These are phyloP conservation scores for Podila verticillata DNA, from an alignment of 192 early-diverging fungal species.

Conservation along the genomic window DNA sequence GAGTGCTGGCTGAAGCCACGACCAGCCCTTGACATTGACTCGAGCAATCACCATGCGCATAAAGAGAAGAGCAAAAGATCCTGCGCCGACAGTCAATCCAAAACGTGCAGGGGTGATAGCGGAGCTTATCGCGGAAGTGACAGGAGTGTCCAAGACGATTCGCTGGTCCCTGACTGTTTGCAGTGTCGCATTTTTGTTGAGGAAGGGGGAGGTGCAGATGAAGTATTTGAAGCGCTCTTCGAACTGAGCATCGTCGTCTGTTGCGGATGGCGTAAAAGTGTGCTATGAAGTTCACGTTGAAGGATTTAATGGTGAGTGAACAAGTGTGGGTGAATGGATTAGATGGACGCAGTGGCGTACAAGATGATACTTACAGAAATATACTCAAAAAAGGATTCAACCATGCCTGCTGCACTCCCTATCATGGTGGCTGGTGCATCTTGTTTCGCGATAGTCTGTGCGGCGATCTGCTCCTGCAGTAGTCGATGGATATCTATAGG, in stretches of 20 bases:
- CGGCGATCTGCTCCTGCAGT: conserved; percentile 1
- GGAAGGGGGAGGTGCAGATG: conserved; percentile 66
- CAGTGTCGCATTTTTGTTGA: conserved; percentile 57
- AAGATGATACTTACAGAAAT: background rate
- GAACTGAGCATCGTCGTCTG: conserved; percentile 63
- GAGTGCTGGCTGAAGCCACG: conserved; percentile 20
- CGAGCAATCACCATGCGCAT: conserved; percentile 21
- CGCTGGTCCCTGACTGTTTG: conserved; percentile 51
- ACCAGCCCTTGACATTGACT: conserved; percentile 7
- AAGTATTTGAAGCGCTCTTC: conserved; percentile 69
- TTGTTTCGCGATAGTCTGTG: background rate
- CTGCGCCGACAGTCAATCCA: conserved; percentile 28
- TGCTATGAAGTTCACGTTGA: conserved; percentile 41
- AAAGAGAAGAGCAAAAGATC: conserved; percentile 26
- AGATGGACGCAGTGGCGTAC: too few species aligned
- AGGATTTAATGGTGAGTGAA: too few species aligned
- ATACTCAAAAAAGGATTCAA: conserved; percentile 1
- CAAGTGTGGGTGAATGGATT: too few species aligned
- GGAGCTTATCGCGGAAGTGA: conserved; percentile 25
- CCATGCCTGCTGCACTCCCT: background rate
- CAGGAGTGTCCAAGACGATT: conserved; percentile 25
- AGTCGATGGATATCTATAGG: background rate
- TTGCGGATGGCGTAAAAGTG: conserved; percentile 56
- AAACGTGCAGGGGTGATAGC: conserved; percentile 35
- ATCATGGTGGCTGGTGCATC: background rate